phyloP scores from a whole-genome alignment of 2,329 filamentous ascomycete genomes.

The Sporothrix variecibatus region DNA sequence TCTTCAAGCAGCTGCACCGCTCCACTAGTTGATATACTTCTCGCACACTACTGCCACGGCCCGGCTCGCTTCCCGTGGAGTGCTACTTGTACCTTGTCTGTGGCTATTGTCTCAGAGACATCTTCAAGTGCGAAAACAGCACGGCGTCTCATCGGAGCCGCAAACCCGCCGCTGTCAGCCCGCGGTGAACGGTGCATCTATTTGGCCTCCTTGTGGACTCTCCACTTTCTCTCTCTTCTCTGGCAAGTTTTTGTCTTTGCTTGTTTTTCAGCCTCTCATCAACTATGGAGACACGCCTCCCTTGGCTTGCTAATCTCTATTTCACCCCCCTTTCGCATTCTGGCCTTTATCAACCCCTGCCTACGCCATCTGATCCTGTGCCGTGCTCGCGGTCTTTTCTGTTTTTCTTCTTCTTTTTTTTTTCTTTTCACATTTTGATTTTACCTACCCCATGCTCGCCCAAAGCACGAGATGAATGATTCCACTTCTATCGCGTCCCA shows the following conservation, averaged over 20 bases:
- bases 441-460: background rate
- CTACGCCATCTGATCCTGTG: background rate
- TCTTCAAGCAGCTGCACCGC: background rate
- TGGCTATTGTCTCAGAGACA: background rate
- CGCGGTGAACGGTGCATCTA: background rate
- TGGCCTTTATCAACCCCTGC: background rate
- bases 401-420: background rate
- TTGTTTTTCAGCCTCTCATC: background rate
- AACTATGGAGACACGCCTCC: constrained; percentile 1
- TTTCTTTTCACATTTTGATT: background rate
- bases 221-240: background rate
- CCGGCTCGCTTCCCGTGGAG: background rate
- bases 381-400: background rate
- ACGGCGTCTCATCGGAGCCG: background rate
- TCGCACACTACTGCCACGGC: background rate
- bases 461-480: background rate
- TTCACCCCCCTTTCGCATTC: background rate
- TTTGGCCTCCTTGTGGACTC: background rate
- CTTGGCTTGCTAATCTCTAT: background rate
- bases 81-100: background rate
- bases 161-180: background rate
- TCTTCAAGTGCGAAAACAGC: background rate
- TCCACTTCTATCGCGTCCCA: background rate
- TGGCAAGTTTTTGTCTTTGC: background rate
- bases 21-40: background rate